phyloP scores from a whole-genome alignment of 345 rosid species.

The Cardiospermum halicacabum region DNA sequence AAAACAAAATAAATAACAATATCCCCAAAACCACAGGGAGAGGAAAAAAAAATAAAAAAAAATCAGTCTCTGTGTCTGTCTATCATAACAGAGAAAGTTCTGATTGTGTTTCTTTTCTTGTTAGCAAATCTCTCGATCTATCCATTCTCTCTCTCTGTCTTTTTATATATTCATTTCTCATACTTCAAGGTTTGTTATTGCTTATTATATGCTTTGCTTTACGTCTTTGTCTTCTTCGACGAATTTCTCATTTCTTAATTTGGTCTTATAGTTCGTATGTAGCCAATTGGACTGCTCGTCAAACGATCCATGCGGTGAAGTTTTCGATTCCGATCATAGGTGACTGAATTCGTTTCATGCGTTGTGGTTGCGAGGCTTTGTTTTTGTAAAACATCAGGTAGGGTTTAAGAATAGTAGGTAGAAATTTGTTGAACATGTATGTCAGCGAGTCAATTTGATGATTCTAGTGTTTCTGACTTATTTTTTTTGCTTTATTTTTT shows the following conservation, averaged over 20 bases:
- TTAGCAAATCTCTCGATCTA: slow-evolving; percentile 31
- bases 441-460: too few species aligned
- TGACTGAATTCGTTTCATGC: too few species aligned
- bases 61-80: slow-evolving; percentile 9
- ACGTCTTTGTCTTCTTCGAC: neutral
- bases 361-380: slow-evolving; percentile 16
- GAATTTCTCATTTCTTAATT: neutral
- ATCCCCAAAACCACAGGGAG: too few species aligned
- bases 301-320: neutral
- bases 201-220: neutral
- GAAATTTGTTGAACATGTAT: neutral
- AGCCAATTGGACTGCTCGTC: neutral
- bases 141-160: slow-evolving; percentile 13
- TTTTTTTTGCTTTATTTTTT: too few species aligned
- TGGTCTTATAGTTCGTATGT: slow-evolving; percentile 1
- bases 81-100: slow-evolving; percentile 34
- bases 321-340: neutral
- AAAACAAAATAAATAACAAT: neutral
- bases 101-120: slow-evolving; percentile 45
- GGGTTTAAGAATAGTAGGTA: slow-evolving; percentile 11
- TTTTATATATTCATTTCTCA: slow-evolving; percentile 8
- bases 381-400: slow-evolving; percentile 6
- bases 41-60: neutral
- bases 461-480: too few species aligned
- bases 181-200: slow-evolving; percentile 17